Percentiles rank a stretch among this genome's conserved stretches.
phyloP scores from a whole-genome alignment of 345 rosid species.

The Zanthoxylum bungeanum region DNA sequence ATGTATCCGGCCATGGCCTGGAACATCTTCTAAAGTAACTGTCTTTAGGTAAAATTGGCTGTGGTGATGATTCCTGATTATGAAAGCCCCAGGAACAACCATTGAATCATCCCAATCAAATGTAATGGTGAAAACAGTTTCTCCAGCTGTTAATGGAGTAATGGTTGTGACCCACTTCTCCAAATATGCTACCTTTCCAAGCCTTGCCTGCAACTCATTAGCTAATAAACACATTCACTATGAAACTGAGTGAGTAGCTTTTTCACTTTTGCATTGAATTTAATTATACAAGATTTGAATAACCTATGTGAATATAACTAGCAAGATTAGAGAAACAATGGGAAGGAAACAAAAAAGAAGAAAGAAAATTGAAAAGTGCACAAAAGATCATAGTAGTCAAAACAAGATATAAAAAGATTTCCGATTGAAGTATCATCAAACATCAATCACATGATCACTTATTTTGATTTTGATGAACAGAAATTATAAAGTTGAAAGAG shows the following conservation, averaged over 20 bases:
- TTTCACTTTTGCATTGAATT: neutral
- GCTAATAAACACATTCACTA: slow-evolving; percentile 36
- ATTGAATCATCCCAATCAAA: slow-evolving; percentile 73
- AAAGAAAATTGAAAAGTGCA: neutral
- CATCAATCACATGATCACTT: neutral
- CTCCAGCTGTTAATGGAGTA: slow-evolving; percentile 48
- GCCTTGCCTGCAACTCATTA: slow-evolving; percentile 42
- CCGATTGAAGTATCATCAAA: neutral
- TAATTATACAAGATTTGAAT: neutral
- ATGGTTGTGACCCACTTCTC: slow-evolving; percentile 60
- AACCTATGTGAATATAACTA: neutral
- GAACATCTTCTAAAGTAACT: slow-evolving; percentile 50
- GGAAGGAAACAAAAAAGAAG: neutral
- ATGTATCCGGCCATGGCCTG: slow-evolving; percentile 53
- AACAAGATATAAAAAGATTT: neutral
- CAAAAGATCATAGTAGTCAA: neutral
- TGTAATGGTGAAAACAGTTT: slow-evolving; percentile 38
- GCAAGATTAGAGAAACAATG: neutral
- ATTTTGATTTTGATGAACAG: neutral
- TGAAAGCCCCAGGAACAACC: slow-evolving; percentile 71
- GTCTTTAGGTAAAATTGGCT: slow-evolving; percentile 65
- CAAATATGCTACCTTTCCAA: slow-evolving; percentile 59
- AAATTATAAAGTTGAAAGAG: slow-evolving; percentile 9
- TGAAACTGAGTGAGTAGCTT: too few species aligned
- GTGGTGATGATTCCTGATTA: slow-evolving; percentile 61